Evolutionary conservation across 139 green algal genomes (phyloP).

Genomic region (Chlorella sp.): DNA sequence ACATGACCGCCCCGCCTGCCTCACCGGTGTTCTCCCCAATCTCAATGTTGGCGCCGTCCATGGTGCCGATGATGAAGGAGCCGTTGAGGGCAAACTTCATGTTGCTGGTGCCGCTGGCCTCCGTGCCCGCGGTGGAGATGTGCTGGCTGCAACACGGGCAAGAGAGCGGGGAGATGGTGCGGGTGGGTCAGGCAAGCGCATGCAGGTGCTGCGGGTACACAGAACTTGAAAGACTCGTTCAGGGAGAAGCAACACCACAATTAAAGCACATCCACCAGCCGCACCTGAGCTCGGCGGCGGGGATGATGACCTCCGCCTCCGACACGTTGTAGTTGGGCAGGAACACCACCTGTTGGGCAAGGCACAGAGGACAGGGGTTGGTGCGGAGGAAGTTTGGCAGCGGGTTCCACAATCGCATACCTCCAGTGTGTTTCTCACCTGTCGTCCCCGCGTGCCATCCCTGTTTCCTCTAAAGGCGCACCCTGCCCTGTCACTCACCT

Average conservation of each 20-base stretch:
- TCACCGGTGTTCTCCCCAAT: slow-evolving; percentile 90
- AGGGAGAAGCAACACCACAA: too few relatives aligned
- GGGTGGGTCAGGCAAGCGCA: background rate
- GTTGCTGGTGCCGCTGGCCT: slow-evolving; percentile 94
- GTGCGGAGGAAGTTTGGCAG: too few relatives aligned
- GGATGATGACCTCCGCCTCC: slow-evolving; percentile 86
- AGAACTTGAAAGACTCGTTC: too few relatives aligned
- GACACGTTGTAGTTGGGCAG: slow-evolving; percentile 98
- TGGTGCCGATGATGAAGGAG: slow-evolving; percentile 97
- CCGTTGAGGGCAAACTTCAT: slow-evolving; percentile 99
- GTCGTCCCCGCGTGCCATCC: too few relatives aligned
- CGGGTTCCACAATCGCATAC: too few relatives aligned
- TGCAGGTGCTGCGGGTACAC: background rate
- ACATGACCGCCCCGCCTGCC: background rate
- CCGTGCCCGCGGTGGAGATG: slow-evolving; percentile 91
- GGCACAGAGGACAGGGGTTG: too few relatives aligned
- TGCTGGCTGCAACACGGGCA: slow-evolving; percentile 64
- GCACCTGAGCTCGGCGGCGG: slow-evolving; percentile 70
- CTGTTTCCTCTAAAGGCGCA: too few relatives aligned
- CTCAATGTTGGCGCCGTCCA: slow-evolving; percentile 99
- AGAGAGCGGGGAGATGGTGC: background rate
- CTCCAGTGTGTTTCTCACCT: too few relatives aligned
- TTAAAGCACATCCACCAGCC: background rate
- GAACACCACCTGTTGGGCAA: slow-evolving; percentile 82
- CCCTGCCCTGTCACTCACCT: slow-evolving; percentile 51